phyloP scores from a whole-genome alignment of 306 rosid species.

The Delonix regia region DNA sequence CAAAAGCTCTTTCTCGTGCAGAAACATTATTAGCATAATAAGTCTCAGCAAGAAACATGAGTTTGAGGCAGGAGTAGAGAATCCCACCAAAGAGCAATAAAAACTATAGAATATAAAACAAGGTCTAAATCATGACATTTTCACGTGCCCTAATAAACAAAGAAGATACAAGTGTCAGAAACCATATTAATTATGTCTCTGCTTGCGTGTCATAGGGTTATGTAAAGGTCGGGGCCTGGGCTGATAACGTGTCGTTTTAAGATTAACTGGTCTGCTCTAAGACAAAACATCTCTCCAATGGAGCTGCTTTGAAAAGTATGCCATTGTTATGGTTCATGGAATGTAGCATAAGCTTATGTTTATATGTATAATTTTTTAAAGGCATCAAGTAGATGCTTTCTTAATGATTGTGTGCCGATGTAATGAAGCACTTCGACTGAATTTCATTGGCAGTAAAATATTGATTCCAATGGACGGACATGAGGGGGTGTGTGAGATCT shows the following conservation, averaged over 20 bases:
- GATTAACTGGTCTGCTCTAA: not conserved
- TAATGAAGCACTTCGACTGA: constrained; percentile 34
- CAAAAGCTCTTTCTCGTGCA: constrained; percentile 14
- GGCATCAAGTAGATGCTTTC: constrained; percentile 8
- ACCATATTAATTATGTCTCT: constrained; percentile 8
- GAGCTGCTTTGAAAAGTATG: constrained; percentile 20
- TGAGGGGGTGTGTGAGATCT: not conserved
- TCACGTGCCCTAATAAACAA: constrained; percentile 26
- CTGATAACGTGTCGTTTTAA: constrained; percentile 38
- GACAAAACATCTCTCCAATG: constrained; percentile 27
- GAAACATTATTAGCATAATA: constrained; percentile 23
- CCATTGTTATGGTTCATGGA: constrained; percentile 33
- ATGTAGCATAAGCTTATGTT: constrained; percentile 33
- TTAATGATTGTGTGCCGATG: constrained; percentile 39
- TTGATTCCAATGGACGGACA: constrained; percentile 29
- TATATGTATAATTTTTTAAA: not conserved
- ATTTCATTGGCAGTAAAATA: not conserved
- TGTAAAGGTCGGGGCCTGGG: constrained; percentile 20
- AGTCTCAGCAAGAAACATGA: constrained; percentile 29
- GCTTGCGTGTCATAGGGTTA: constrained; percentile 34
- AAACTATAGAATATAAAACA: not conserved
- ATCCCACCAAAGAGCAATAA: constrained; percentile 33
- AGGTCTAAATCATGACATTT: not conserved
- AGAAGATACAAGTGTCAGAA: not conserved
- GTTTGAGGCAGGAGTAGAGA: constrained; percentile 32